Percentiles rank a stretch among this genome's conserved stretches.
phyloP scores from a whole-genome alignment of 345 rosid genomes.

The Camelina neglecta region DNA sequence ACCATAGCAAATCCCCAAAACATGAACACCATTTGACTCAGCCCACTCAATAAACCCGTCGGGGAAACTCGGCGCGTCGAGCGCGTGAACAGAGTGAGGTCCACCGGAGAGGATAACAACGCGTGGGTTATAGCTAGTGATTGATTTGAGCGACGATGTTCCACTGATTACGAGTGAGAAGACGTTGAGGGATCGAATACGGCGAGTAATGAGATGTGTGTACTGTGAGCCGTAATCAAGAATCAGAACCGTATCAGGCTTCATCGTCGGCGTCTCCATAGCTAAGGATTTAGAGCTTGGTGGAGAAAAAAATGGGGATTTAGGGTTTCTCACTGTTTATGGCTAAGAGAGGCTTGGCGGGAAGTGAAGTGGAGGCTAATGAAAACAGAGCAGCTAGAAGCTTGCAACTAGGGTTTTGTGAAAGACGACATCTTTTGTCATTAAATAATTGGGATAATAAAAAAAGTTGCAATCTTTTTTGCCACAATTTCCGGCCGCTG shows the following conservation, averaged over 20 bases:
- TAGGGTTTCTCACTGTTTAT: slow-evolving; percentile 25
- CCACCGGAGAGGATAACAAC: slow-evolving; percentile 96
- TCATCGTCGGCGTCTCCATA: slow-evolving; percentile 55
- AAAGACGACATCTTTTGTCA: slow-evolving; percentile 28
- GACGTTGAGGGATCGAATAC: slow-evolving; percentile 81
- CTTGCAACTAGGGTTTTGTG: slow-evolving; percentile 41
- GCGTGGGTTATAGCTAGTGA: slow-evolving; percentile 63
- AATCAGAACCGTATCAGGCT: slow-evolving; percentile 79
- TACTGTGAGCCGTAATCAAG: slow-evolving; percentile 93
- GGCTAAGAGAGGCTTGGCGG: slow-evolving; percentile 31
- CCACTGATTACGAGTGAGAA: slow-evolving; percentile 91
- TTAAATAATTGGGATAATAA: background rate
- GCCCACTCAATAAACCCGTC: slow-evolving; percentile 81
- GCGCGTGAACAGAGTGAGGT: slow-evolving; percentile 87
- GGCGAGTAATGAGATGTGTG: slow-evolving; percentile 92
- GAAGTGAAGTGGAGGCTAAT: slow-evolving; percentile 42
- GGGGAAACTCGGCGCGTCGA: slow-evolving; percentile 74
- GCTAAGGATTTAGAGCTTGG: slow-evolving; percentile 24
- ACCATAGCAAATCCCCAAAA: slow-evolving; percentile 89
- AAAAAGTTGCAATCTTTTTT: slow-evolving; percentile 27
- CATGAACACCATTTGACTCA: slow-evolving; percentile 54
- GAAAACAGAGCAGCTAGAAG: slow-evolving; percentile 19
- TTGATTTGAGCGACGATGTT: slow-evolving; percentile 68
- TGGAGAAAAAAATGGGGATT: background rate
- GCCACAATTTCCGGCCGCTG: slow-evolving; percentile 35